phyloP scores from a whole-genome alignment of 2,329 filamentous ascomycete genomes.

The Sarocladium kiliense region DNA sequence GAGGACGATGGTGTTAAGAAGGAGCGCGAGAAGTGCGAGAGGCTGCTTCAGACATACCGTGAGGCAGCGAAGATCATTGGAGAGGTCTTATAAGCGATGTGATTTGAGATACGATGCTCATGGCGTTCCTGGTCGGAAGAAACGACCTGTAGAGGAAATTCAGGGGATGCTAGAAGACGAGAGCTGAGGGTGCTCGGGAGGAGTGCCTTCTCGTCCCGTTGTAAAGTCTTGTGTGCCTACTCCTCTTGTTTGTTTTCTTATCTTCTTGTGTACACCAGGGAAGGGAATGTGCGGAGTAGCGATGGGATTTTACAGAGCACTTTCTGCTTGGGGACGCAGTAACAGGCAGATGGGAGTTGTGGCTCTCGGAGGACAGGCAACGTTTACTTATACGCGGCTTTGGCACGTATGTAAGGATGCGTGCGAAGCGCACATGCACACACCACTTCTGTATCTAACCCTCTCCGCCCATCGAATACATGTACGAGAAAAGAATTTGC shows the following conservation, averaged over 20 bases:
- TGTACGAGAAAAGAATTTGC: conserved; percentile 6
- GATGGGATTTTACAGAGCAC: not conserved
- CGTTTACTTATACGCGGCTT: not conserved
- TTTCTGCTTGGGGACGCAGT: not conserved
- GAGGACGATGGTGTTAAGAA: conserved; percentile 97
- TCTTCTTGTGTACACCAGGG: conserved; percentile 10
- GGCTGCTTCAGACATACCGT: conserved; percentile 88
- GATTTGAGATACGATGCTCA: no score
- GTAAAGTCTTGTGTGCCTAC: conserved; percentile 8
- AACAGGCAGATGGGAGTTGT: not conserved
- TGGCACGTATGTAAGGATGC: not conserved
- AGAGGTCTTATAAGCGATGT: conserved; percentile 73
- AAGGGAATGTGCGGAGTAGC: not conserved
- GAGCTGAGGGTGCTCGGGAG: not conserved
- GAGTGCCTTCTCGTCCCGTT: not conserved
- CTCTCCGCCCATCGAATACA: not conserved
- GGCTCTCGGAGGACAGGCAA: not conserved
- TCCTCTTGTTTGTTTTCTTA: conserved; percentile 3
- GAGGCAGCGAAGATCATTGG: conserved; percentile 98
- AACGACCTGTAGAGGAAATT: not conserved
- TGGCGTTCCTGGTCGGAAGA: not conserved
- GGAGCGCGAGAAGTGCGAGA: conserved; percentile 97
- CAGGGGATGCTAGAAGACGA: not conserved
- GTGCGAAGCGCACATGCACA: not conserved
- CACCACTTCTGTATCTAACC: conserved; percentile 8